phyloP scores from a whole-genome alignment of 108 stramenopile genomes.

The Mediolabrus comicus region DNA sequence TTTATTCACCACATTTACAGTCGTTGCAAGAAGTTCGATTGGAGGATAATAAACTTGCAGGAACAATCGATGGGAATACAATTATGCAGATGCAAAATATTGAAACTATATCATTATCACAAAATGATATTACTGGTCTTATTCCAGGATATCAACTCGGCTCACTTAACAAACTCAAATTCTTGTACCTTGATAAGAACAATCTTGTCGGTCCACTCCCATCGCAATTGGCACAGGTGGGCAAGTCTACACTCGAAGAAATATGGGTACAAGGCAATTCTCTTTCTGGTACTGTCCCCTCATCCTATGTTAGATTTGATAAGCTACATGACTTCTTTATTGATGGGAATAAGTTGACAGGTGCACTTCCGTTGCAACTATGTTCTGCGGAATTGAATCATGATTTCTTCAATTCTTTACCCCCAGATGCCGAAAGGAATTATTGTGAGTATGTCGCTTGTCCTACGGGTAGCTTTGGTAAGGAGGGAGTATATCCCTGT shows the following conservation, averaged over 20 bases:
- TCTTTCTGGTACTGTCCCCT: conserved; percentile 56
- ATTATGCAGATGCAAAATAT: conserved; percentile 25
- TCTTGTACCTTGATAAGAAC: conserved; percentile 45
- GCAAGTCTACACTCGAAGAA: conserved; percentile 18
- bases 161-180: conserved; percentile 21
- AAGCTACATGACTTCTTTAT: conserved; percentile 40
- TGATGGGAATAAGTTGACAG: conserved; percentile 47
- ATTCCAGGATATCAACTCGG: conserved; percentile 36
- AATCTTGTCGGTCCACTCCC: conserved; percentile 47
- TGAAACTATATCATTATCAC: conserved; percentile 36
- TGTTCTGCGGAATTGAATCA: conserved; percentile 44
- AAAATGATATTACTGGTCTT: conserved; percentile 47
- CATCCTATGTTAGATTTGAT: conserved; percentile 26
- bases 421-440: conserved; percentile 15
- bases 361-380: conserved; percentile 31
- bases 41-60: conserved; percentile 33
- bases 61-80: conserved; percentile 22
- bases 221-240: conserved; percentile 23
- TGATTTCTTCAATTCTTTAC: conserved; percentile 30
- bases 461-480: conserved; percentile 32
- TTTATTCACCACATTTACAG: conserved; percentile 31
- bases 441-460: conserved; percentile 58
- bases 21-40: conserved; percentile 33
- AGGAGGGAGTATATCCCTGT: conserved; percentile 53
- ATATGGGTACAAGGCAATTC: conserved; percentile 57